These are phyloP conservation scores for Globisporangium okanoganense DNA, from an alignment of 352 stramenopile genomes.

Conservation along the genomic window DNA sequence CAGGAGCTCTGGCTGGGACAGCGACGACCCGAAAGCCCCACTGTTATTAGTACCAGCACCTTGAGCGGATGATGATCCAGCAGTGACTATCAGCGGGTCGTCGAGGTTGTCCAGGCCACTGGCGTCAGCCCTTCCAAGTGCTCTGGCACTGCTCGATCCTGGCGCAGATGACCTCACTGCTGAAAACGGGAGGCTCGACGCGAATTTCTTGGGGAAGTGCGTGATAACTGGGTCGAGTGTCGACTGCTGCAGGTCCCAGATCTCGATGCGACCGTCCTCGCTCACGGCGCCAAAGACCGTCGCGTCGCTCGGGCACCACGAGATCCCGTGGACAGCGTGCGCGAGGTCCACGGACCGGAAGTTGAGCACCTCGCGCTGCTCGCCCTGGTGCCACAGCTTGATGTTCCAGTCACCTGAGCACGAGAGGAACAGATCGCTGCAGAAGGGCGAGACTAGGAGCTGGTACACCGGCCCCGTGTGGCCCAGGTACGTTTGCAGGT, in stretches of 20 bases:
- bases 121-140: background rate
- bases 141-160: slow-evolving; percentile 3
- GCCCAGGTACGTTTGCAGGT: slow-evolving; percentile 87
- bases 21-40: slow-evolving; percentile 8
- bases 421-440: slow-evolving; percentile 78
- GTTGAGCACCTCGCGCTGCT: slow-evolving; percentile 52
- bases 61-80: background rate
- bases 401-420: slow-evolving; percentile 90
- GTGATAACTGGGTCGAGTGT: slow-evolving; percentile 82
- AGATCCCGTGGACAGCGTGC: slow-evolving; percentile 79
- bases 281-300: slow-evolving; percentile 85
- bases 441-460: slow-evolving; percentile 86
- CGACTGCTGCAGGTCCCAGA: slow-evolving; percentile 88
- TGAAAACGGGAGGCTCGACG: background rate
- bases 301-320: slow-evolving; percentile 80
- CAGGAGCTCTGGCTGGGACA: slow-evolving; percentile 12
- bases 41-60: background rate
- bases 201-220: slow-evolving; percentile 64
- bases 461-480: slow-evolving; percentile 90
- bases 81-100: background rate
- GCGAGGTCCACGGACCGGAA: slow-evolving; percentile 76
- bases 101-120: slow-evolving; percentile 14
- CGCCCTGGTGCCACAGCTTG: slow-evolving; percentile 78
- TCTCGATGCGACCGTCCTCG: slow-evolving; percentile 89
- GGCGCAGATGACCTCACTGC: background rate